Base-by-base conservation (phyloP, 306 rosid species). In the Abrus pulchellus region DNA sequence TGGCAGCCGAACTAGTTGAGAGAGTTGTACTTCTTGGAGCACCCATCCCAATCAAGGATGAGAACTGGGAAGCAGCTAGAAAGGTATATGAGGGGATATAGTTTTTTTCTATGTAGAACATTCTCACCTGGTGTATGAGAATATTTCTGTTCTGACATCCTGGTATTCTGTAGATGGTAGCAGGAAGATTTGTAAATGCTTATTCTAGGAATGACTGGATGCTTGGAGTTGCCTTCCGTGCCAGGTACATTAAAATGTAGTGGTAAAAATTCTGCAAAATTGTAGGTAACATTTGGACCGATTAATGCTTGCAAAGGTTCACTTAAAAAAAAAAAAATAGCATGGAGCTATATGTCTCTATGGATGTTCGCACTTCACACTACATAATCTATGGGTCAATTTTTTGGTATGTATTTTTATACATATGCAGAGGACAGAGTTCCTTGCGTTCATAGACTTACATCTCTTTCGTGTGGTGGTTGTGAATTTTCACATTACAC, bases 151-250 rank as follows among this genome's bases (percentile, higher is more conserved):
- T 11, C 63, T 76, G 32, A 30, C 49, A 62, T 66, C 38, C 12
- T 61, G 28, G 28, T 77, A 8, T 75, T 83, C 54, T 82, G 44
- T 80, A 84, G 93, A 91, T 91, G 89, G 95, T 84, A 36, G 89
- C 93, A 4, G 93, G 95, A 77, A 91, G 95, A 78, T 91, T 91
- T 85, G 78, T 91, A 59, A 91, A 89, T 87, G 91, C 88, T 78
- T 91, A 86, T 76, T 80, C 93, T 49, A 80, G 84, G 65, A 80
- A 75, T 76, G 95, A 91, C 38, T 89, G 93, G 93, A 87, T 79
- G 52, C 89, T 89, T 43, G 92, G 92, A 63, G 32, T 89, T 71
- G 85, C 88, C 63, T 87, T 83, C 67, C 89, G 90, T 66, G 90
- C 88, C 41, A 89, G 86, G 86, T 83, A 83, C 57, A 27, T 52